A percentile compares a stretch with the other conserved stretches of the same genome.
These are phyloP conservation scores for Jamesozyma rosinii DNA, from an alignment of 805 yeast genomes.

Conservation along the genomic window DNA sequence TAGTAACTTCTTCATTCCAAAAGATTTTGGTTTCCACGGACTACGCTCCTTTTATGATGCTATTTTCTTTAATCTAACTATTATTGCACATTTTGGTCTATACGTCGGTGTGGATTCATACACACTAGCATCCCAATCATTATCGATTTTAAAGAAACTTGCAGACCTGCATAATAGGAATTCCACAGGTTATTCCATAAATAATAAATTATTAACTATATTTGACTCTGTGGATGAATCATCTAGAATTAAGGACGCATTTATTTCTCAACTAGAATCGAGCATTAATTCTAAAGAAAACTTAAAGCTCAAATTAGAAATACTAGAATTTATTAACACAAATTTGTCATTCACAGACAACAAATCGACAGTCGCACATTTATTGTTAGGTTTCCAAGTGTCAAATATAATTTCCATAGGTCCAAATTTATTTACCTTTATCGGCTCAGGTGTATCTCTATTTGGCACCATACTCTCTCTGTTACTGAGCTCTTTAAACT, in stretches of 20 bases:
- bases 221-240: constrained; percentile 75
- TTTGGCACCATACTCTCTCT: constrained; percentile 45
- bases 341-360: constrained; percentile 38
- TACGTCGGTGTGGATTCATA: constrained; percentile 54
- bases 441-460: constrained; percentile 46
- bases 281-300: constrained; percentile 33
- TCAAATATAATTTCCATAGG: constrained; percentile 45
- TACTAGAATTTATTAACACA: constrained; percentile 48
- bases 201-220: constrained; percentile 57
- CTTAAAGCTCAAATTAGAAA: constrained; percentile 43
- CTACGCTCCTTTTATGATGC: constrained; percentile 61
- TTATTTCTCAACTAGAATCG: constrained; percentile 57
- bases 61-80: constrained; percentile 56
- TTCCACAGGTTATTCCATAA: constrained; percentile 34
- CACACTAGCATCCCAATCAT: constrained; percentile 43
- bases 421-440: constrained; percentile 39
- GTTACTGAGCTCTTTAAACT: constrained; percentile 39
- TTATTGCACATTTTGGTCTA: constrained; percentile 64
- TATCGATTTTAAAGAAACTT: constrained; percentile 45
- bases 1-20: constrained; percentile 23
- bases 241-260: constrained; percentile 57
- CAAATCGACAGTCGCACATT: constrained; percentile 55
- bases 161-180: constrained; percentile 30
- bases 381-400: constrained; percentile 64
- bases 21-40: constrained; percentile 46